These are phyloP conservation scores for Pichia heedii DNA, from an alignment of 805 yeast species.

Conservation along the genomic window DNA sequence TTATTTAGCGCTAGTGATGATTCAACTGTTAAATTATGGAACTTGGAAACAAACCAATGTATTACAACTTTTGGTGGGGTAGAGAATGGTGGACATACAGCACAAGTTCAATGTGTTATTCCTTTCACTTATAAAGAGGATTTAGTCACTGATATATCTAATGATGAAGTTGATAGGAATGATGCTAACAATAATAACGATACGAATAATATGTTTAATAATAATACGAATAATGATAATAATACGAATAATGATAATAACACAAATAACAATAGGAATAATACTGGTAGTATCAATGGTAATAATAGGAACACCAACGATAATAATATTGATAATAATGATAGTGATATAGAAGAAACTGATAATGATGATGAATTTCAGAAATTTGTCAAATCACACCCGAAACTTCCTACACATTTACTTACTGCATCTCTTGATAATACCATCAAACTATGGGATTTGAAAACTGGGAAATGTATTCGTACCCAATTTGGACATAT, in stretches of 20 bases:
- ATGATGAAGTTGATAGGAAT: slow-evolving; percentile 28
- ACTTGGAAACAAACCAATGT: slow-evolving; percentile 70
- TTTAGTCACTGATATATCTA: slow-evolving; percentile 32
- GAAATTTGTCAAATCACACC: slow-evolving; percentile 12
- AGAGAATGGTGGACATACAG: slow-evolving; percentile 76
- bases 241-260: slow-evolving; percentile 11
- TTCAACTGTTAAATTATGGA: slow-evolving; percentile 92
- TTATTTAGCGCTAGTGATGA: slow-evolving; percentile 88
- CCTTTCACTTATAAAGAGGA: slow-evolving; percentile 69
- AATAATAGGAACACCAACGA: neutral
- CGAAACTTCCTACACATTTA: slow-evolving; percentile 67
- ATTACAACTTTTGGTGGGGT: slow-evolving; percentile 69
- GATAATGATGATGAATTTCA: slow-evolving; percentile 14
- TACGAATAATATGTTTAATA: slow-evolving; percentile 15
- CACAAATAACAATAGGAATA: slow-evolving; percentile 5
- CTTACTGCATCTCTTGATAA: slow-evolving; percentile 85
- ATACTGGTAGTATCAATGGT: neutral
- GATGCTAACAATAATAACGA: slow-evolving; percentile 10
- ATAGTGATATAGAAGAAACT: slow-evolving; percentile 15
- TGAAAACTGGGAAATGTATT: slow-evolving; percentile 75
- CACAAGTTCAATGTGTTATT: slow-evolving; percentile 87
- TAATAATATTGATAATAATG: slow-evolving; percentile 6
- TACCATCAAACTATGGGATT: slow-evolving; percentile 90
- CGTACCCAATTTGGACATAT: slow-evolving; percentile 96
- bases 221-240: slow-evolving; percentile 34